Base-by-base conservation (phyloP, 2,329 filamentous ascomycete genomes). In the Claviceps paspali region DNA sequence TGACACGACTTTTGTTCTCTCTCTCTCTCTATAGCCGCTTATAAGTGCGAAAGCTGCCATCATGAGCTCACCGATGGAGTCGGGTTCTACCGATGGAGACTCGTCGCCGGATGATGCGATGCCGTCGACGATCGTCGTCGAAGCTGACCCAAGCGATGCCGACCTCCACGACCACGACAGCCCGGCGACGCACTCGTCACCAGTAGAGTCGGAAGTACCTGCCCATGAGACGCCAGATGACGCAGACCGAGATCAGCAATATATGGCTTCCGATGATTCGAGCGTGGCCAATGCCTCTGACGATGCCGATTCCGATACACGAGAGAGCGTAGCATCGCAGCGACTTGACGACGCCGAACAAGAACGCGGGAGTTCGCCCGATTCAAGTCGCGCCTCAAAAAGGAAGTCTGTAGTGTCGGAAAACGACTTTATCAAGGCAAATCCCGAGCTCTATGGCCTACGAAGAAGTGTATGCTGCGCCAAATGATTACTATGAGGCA, bases 381-480 rank as follows among this genome's bases (percentile, higher is more conserved):
- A 79, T 49, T 82, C 79, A 30, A 70, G 69, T 44, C 70, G 76
- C 52, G 72, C 70, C 35, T 60, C 68, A 43, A 94, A 94, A 67
- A 80, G 86, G 60, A 81, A 83, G 62, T 60, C 68, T 46, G 57
- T 68, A 53, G 55, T 73, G 27, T 76, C 79, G 36, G 82, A 91
- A 49, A 80, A 91, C 41, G 79, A 86, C 33, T 87, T 78, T 53
- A 94, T 96, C 49, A 73, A 79, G 50, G 82, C 84, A 52, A 93
- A 98, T 52, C 91, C 91, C 31, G 86, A 94, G 61, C 68, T 98
- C 7, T 98, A 96, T 64, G 91, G 91, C 33, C 68, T 98, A 47
- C 77, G 91, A 49, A 76, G 91, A 63, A 98, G 91, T 65, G 87
- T 91, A 78, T 44, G 81, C 61, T 22, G 46, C 48, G 47, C 49